Evolutionary conservation across 2,329 filamentous ascomycete genomes (phyloP), one percentile per base, ranked within the genome.

Genomic region (Phialophora tarda): DNA sequence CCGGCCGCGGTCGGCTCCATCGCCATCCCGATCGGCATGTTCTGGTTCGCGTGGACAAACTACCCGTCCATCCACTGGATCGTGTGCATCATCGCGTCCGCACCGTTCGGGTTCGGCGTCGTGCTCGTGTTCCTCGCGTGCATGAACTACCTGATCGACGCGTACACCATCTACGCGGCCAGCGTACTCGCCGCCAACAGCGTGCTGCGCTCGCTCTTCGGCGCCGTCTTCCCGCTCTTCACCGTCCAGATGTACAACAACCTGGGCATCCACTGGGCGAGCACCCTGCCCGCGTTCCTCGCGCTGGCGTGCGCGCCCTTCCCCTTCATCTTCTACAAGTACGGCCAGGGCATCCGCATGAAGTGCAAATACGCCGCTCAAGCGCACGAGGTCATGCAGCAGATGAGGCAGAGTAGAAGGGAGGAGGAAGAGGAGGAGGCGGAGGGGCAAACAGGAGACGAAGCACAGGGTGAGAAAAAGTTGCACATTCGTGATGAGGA

Each of bases 11-110:
- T 83, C 3, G 82, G 82, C 34, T 81, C 79, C 61, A 30, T 60
- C 32, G 59, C 60, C 8, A 55, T 66, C 24, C 86, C 87, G 0
- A 74, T 86, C 50, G 83, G 84, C 17, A 77, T 87, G 4, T 86
- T 87, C 74, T 86, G 84, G 84, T 85, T 87, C 64, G 85, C 84
- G 0, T 88, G 85, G 85, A 86, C 85, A 0, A 83, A 85, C 59
- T 82, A 78, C 63, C 79, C 75, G 64, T 74, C 73, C 1, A 70
- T 79, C 38, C 78, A 79, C 68, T 80, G 77, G 77, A 77, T 79
- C 62, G 77, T 73, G 14, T 74, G 74, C 63, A 74, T 80, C 54
- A 74, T 76, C 10, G 77, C 75, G 3, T 75, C 73, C 28, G 78
- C 74, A 5, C 75, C 78, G 2, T 79, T 81, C 57, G 79, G 79